Conservation (phyloP, 2,329 filamentous ascomycete genomes). For the Aspergillus phoenicis region DNA sequence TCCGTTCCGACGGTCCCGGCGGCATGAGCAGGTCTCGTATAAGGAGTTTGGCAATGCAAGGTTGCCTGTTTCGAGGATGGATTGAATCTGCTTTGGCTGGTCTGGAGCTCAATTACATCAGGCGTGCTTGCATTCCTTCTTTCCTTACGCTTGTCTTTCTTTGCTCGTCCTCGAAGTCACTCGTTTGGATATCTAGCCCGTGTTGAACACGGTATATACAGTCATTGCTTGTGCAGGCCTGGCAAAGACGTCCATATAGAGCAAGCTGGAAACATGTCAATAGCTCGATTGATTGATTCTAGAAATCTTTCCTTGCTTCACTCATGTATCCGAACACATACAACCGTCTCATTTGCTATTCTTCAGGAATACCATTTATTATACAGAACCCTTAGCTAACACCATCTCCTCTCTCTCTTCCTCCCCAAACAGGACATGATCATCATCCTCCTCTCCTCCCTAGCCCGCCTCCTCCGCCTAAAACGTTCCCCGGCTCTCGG, state of each 20-base stretch:
- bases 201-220: constrained; percentile 11
- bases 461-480: constrained; percentile 43
- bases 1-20: constrained; percentile 32
- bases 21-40: constrained; percentile 24
- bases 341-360: too few species aligned
- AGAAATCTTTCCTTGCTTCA: constrained; percentile 5
- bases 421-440: constrained; percentile 46
- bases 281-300: neutral
- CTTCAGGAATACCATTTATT: too few species aligned
- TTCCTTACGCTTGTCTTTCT: constrained; percentile 11
- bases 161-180: constrained; percentile 8
- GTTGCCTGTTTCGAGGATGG: constrained; percentile 38
- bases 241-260: too few species aligned
- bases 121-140: constrained; percentile 1
- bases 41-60: constrained; percentile 25
- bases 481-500: constrained; percentile 37
- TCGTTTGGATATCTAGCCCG: neutral
- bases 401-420: neutral
- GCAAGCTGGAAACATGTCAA: too few species aligned
- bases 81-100: constrained; percentile 37
- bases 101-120: constrained; percentile 21
- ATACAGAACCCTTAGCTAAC: constrained; percentile 11
- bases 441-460: constrained; percentile 50
- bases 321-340: neutral
- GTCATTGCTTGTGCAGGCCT: neutral